Percentiles rank a stretch among this genome's conserved stretches.
Evolutionary conservation across 371 early-diverging fungal genomes (phyloP).

Genomic region (Saksenaea vasiformis): DNA sequence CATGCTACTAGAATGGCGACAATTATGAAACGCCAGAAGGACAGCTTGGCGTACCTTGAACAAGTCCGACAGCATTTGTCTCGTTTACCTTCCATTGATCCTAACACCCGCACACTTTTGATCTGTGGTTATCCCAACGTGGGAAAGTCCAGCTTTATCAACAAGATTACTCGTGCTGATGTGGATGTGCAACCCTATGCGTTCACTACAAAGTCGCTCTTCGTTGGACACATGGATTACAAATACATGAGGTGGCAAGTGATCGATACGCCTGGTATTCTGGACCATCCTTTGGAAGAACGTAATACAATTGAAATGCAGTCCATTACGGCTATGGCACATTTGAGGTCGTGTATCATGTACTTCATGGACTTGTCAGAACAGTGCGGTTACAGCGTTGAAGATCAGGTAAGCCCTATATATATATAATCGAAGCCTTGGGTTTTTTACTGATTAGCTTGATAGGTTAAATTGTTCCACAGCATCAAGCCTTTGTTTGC

Average conservation of each 20-base stretch:
- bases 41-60: slow-evolving; percentile 98
- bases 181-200: slow-evolving; percentile 99
- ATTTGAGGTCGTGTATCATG: slow-evolving; percentile 96
- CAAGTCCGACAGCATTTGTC: slow-evolving; percentile 99
- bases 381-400: slow-evolving; percentile 98
- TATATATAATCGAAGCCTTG: neutral
- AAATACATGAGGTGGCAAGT: slow-evolving; percentile 99
- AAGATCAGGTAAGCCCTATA: slow-evolving; percentile 75
- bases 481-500: slow-evolving; percentile 98
- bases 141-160: slow-evolving; percentile 99
- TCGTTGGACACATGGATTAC: slow-evolving; percentile 99
- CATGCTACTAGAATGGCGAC: slow-evolving; percentile 90
- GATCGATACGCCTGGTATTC: slow-evolving; percentile 99
- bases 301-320: slow-evolving; percentile 99
- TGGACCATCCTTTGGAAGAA: slow-evolving; percentile 99
- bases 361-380: slow-evolving; percentile 99
- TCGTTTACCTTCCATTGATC: slow-evolving; percentile 98
- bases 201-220: slow-evolving; percentile 99
- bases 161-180: slow-evolving; percentile 99
- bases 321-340: slow-evolving; percentile 99
- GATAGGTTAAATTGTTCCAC: slow-evolving; percentile 83
- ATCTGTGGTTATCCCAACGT: slow-evolving; percentile 99
- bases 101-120: slow-evolving; percentile 97
- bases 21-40: slow-evolving; percentile 99
- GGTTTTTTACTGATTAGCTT: neutral